A percentile compares a stretch with the other conserved stretches of the same genome.
Evolutionary conservation across 202 grass and related monocot species (phyloP).

Genomic region (Bolboschoenoplectus hybrid): DNA sequence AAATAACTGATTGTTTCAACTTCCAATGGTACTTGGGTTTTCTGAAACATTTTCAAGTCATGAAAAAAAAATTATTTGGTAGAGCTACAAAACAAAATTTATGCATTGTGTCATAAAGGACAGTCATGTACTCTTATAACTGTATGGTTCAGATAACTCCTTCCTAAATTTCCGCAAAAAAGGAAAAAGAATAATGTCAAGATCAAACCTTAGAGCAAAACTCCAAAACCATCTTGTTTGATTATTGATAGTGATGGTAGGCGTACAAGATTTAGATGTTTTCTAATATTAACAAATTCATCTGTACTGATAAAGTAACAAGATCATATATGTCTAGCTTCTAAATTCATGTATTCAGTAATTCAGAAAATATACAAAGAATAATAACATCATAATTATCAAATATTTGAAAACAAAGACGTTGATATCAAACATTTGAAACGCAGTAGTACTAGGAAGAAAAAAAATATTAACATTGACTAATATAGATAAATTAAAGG

Average conservation of each 20-base stretch:
- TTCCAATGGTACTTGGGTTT: no score
- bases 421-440: neutral
- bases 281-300: neutral
- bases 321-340: no score
- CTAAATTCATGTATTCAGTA: no score
- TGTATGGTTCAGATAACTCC: slow-evolving; percentile 12
- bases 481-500: neutral
- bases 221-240: slow-evolving; percentile 36
- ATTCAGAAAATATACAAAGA: no score
- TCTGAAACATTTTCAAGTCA: no score
- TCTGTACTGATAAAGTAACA: no score
- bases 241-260: slow-evolving; percentile 24
- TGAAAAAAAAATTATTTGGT: no score
- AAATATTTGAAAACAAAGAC: neutral
- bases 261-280: neutral
- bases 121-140: neutral
- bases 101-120: neutral
- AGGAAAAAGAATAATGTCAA: neutral
- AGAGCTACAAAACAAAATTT: no score
- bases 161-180: neutral
- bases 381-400: neutral
- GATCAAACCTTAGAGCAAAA: neutral
- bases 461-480: neutral
- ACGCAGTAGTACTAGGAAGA: neutral
- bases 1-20: no score